These are phyloP conservation scores for Fusarium poae DNA, from an alignment of 2,329 filamentous ascomycete species.

Conservation along the genomic window DNA sequence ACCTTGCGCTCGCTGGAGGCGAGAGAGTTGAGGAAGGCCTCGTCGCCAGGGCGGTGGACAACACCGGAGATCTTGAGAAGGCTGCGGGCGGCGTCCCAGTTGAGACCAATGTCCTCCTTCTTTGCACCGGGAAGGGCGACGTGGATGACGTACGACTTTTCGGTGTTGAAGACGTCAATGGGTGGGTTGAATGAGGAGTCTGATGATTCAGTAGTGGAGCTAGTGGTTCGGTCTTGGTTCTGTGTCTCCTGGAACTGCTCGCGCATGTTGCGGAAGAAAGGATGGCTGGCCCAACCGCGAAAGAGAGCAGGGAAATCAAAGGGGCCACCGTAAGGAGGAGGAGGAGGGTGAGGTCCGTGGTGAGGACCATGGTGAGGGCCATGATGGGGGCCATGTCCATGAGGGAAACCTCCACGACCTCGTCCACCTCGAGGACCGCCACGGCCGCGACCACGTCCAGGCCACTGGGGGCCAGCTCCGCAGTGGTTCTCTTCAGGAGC, in stretches of 20 bases:
- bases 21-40: slow-evolving; percentile 74
- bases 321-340: slow-evolving; percentile 32
- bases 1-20: slow-evolving; percentile 76
- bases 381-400: slow-evolving; percentile 32
- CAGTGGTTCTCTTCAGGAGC: slow-evolving; percentile 51
- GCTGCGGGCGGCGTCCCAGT: slow-evolving; percentile 78
- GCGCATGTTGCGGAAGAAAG: slow-evolving; percentile 58
- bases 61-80: slow-evolving; percentile 78
- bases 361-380: slow-evolving; percentile 45
- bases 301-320: slow-evolving; percentile 59
- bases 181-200: slow-evolving; percentile 73
- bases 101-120: slow-evolving; percentile 82
- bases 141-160: slow-evolving; percentile 75
- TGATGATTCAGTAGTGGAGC: slow-evolving; percentile 60
- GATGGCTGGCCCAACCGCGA: slow-evolving; percentile 57
- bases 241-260: slow-evolving; percentile 51
- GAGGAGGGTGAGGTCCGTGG: slow-evolving; percentile 39
- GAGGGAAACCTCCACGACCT: slow-evolving; percentile 40
- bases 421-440: slow-evolving; percentile 43
- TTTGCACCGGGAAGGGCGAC: slow-evolving; percentile 82
- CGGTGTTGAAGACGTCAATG: slow-evolving; percentile 81
- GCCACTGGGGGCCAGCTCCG: slow-evolving; percentile 37
- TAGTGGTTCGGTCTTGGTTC: slow-evolving; percentile 20
- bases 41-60: slow-evolving; percentile 78
- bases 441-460: slow-evolving; percentile 43